phyloP scores from a whole-genome alignment of 305 asterid genomes.

The Fraxinus dipetala region DNA sequence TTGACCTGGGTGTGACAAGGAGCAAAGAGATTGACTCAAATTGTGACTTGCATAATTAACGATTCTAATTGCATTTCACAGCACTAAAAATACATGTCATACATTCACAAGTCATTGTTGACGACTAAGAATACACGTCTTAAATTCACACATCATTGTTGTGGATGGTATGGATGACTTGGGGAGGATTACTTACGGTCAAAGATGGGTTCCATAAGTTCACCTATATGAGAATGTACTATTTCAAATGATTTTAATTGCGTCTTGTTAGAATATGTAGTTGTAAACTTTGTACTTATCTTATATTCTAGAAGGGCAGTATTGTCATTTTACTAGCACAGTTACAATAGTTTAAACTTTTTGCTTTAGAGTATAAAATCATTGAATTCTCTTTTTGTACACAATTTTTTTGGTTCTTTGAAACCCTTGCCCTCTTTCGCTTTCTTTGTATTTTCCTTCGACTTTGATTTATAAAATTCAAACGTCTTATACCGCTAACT shows the following conservation, averaged over 20 bases:
- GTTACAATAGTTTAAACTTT: not conserved
- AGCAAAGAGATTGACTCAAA: too few species aligned
- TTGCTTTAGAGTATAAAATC: too few species aligned
- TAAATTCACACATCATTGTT: not conserved
- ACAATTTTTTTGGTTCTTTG: not conserved
- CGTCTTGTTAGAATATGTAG: too few species aligned
- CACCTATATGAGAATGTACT: too few species aligned
- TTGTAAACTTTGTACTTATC: not conserved
- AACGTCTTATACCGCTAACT: not conserved
- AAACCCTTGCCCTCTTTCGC: not conserved
- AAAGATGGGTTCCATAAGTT: too few species aligned
- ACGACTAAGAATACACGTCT: not conserved
- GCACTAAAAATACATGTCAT: not conserved
- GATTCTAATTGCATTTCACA: not conserved
- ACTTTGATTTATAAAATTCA: too few species aligned
- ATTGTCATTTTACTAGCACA: not conserved
- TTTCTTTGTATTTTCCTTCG: not conserved
- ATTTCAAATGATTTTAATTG: too few species aligned
- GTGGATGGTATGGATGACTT: not conserved
- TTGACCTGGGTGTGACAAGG: too few species aligned
- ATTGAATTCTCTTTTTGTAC: not conserved
- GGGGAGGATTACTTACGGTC: not conserved
- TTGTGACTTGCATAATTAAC: too few species aligned
- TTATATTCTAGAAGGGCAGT: not conserved
- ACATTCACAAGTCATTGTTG: too few species aligned